Conservation (phyloP, 345 rosid genomes). For the Eucalyptus pauciflora region DNA sequence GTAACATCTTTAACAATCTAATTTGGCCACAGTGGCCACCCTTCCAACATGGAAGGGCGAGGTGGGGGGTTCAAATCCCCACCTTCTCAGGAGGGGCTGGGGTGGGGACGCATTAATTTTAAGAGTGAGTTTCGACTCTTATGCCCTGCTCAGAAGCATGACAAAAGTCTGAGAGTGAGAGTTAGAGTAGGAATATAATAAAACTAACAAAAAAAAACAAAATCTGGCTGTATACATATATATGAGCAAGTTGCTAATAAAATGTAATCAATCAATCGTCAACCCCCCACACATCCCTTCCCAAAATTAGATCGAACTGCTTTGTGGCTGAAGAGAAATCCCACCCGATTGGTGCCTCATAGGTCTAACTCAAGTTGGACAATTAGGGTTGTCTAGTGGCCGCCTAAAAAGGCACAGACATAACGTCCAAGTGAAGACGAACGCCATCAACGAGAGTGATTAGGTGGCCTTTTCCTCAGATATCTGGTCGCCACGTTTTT, state of each 20-base stretch:
- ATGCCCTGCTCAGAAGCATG: no score
- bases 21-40: background rate
- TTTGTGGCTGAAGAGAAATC: background rate
- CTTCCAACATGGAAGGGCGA: no score
- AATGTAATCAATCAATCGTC: background rate
- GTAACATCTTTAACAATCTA: background rate
- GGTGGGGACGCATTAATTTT: no score
- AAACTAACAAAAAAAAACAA: no score
- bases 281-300: background rate
- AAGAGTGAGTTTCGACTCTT: no score
- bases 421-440: background rate
- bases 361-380: background rate
- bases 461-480: background rate
- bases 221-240: background rate
- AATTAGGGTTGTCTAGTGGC: background rate
- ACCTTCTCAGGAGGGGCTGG: no score
- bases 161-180: no score
- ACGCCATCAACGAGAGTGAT: background rate
- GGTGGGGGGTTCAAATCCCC: no score
- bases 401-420: background rate
- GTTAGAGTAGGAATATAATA: no score
- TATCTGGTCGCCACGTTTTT: background rate
- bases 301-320: background rate
- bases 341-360: background rate
- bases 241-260: background rate